Percentiles rank a stretch among this genome's conserved stretches.
phyloP scores from a whole-genome alignment of 768 basidiomycete species.

The Macrocybe gigantea region DNA sequence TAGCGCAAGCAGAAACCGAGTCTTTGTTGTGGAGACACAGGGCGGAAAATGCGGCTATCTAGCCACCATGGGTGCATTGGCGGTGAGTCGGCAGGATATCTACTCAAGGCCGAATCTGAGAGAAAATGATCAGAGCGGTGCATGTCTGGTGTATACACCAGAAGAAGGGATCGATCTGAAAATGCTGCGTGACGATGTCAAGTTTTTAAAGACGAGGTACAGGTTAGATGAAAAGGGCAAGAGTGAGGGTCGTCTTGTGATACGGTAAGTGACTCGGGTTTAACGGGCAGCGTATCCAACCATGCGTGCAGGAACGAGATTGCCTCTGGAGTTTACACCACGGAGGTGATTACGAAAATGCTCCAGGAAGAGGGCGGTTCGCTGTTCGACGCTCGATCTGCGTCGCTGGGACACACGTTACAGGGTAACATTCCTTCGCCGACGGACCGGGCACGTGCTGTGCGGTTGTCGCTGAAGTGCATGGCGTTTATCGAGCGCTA shows the following conservation, averaged over 20 bases:
- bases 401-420: constrained; percentile 94
- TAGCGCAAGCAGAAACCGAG: constrained; percentile 89
- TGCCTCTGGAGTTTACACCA: constrained; percentile 85
- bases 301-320: constrained; percentile 63
- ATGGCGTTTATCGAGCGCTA: constrained; percentile 92
- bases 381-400: constrained; percentile 91
- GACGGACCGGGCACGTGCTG: constrained; percentile 86
- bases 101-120: not conserved
- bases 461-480: constrained; percentile 84
- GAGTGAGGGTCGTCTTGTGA: constrained; percentile 89
- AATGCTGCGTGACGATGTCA: constrained; percentile 75
- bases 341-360: constrained; percentile 89
- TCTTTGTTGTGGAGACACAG: constrained; percentile 97
- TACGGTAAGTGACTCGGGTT: constrained; percentile 53
- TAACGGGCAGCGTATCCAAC: not conserved
- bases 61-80: constrained; percentile 91
- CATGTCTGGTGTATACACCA: constrained; percentile 89
- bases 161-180: constrained; percentile 86
- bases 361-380: constrained; percentile 89
- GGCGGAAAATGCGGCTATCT: constrained; percentile 96
- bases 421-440: constrained; percentile 97
- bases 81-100: constrained; percentile 47
- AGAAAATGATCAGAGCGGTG: constrained; percentile 63
- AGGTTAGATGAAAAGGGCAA: constrained; percentile 81
- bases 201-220: constrained; percentile 84